Evolutionary conservation across 352 stramenopile species (phyloP).

Genomic region (Globisporangium cederbergense): DNA sequence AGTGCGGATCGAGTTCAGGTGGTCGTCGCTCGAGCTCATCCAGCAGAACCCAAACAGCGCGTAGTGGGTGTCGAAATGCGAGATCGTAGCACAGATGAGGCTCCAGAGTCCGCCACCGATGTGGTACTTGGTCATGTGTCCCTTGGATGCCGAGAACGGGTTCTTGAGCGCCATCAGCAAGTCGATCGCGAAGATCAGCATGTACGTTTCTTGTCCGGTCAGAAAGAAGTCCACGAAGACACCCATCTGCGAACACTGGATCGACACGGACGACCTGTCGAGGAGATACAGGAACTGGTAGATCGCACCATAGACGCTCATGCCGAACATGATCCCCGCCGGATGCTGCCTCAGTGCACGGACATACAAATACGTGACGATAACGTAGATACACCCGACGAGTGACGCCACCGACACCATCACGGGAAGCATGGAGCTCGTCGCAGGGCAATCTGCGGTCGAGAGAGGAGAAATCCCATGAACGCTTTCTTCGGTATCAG

Average conservation of each 20-base stretch:
- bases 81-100: slow-evolving; percentile 62
- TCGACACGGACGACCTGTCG: slow-evolving; percentile 34
- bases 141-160: slow-evolving; percentile 79
- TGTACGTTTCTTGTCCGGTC: slow-evolving; percentile 83
- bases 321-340: slow-evolving; percentile 85
- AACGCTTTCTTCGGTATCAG: slow-evolving; percentile 9
- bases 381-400: slow-evolving; percentile 75
- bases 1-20: slow-evolving; percentile 21
- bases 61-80: slow-evolving; percentile 71
- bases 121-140: slow-evolving; percentile 81
- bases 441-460: slow-evolving; percentile 33
- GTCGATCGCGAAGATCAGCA: slow-evolving; percentile 88
- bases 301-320: slow-evolving; percentile 79
- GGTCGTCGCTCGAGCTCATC: slow-evolving; percentile 55
- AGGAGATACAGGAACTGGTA: slow-evolving; percentile 82
- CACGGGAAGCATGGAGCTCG: slow-evolving; percentile 50
- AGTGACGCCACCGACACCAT: slow-evolving; percentile 66
- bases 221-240: slow-evolving; percentile 81
- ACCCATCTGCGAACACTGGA: slow-evolving; percentile 56
- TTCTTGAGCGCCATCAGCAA: slow-evolving; percentile 81
- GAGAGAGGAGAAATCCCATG: slow-evolving; percentile 6
- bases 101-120: slow-evolving; percentile 70
- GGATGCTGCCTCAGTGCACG: slow-evolving; percentile 69
- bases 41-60: slow-evolving; percentile 83
- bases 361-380: slow-evolving; percentile 66